Conservation (phyloP, 2,329 filamentous ascomycete species). For the Malbranchea zuffiana region DNA sequence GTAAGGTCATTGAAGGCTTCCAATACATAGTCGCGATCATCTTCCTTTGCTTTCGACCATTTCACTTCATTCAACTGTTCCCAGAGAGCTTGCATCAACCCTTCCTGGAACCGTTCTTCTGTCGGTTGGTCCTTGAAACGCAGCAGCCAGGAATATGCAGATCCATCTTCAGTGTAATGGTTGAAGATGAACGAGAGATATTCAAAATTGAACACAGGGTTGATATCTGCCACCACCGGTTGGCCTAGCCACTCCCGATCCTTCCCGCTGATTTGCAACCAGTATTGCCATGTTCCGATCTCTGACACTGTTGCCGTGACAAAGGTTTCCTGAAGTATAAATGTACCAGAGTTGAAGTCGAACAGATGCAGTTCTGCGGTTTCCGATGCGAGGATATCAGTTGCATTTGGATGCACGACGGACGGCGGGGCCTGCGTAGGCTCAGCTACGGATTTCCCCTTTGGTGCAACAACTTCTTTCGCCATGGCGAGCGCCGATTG, state of each 20-base stretch:
- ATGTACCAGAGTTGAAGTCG: conserved; percentile 77
- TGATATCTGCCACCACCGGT: conserved; percentile 77
- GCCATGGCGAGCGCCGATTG: conserved; percentile 37
- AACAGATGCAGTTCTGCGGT: conserved; percentile 83
- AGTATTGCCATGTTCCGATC: conserved; percentile 86
- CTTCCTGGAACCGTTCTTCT: conserved; percentile 81
- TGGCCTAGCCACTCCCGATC: conserved; percentile 80
- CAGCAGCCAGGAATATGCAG: conserved; percentile 89
- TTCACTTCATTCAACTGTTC: conserved; percentile 90
- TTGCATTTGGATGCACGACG: conserved; percentile 52
- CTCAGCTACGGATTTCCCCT: conserved; percentile 30
- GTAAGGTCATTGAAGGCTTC: conserved; percentile 91
- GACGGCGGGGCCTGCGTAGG: conserved; percentile 52
- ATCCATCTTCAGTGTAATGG: conserved; percentile 77
- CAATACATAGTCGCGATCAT: conserved; percentile 85
- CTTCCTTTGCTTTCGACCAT: conserved; percentile 85
- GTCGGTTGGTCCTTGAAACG: conserved; percentile 76
- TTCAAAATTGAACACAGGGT: conserved; percentile 97
- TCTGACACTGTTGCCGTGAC: conserved; percentile 75
- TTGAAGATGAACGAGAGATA: conserved; percentile 99
- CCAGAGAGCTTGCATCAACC: conserved; percentile 91
- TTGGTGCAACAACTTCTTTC: conserved; percentile 34
- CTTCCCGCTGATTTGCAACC: conserved; percentile 71
- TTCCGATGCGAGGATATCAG: conserved; percentile 64
- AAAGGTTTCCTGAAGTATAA: conserved; percentile 64